Conservation (phyloP, 352 stramenopile genomes). For the Phytophthora tubulina region DNA sequence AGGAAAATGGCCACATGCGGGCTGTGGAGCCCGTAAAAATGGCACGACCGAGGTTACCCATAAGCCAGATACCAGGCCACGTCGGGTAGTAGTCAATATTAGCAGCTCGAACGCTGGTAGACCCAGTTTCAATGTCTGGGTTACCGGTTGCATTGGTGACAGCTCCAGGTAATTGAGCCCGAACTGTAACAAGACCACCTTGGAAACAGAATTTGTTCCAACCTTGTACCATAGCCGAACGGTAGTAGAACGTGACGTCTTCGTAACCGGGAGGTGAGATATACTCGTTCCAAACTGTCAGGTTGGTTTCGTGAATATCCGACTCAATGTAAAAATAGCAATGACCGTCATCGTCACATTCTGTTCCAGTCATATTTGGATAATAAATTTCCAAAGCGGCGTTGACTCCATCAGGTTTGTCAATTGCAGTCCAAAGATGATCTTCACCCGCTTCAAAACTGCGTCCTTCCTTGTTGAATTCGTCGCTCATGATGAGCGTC, state of each 20-base stretch:
- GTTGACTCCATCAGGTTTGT: conserved; percentile 77
- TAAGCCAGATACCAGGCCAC: conserved; percentile 96
- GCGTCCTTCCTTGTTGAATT: conserved; percentile 73
- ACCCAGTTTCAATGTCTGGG: conserved; percentile 53
- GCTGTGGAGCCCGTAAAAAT: conserved; percentile 96
- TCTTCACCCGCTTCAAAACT: conserved; percentile 85
- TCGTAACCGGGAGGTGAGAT: conserved; percentile 58
- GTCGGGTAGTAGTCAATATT: conserved; percentile 63
- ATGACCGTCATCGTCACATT: conserved; percentile 51
- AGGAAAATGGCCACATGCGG: conserved; percentile 97
- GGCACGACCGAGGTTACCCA: conserved; percentile 95
- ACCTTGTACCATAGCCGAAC: conserved; percentile 89
- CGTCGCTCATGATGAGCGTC: conserved; percentile 82
- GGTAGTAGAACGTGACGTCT: conserved; percentile 54
- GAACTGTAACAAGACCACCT: conserved; percentile 92
- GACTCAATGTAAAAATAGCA: conserved; percentile 80
- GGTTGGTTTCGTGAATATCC: conserved; percentile 48
- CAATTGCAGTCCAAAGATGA: conserved; percentile 92
- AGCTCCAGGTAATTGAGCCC: conserved; percentile 76
- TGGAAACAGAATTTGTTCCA: conserved; percentile 98
- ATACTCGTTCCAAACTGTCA: conserved; percentile 75
- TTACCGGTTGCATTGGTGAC: conserved; percentile 53
- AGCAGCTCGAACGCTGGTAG: conserved; percentile 24
- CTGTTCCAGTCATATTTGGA: conserved; percentile 71
- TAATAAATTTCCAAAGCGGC: conserved; percentile 70